Base-by-base conservation (phyloP, 2,329 filamentous ascomycete genomes). In the Iodosphaeria phyllophila region DNA sequence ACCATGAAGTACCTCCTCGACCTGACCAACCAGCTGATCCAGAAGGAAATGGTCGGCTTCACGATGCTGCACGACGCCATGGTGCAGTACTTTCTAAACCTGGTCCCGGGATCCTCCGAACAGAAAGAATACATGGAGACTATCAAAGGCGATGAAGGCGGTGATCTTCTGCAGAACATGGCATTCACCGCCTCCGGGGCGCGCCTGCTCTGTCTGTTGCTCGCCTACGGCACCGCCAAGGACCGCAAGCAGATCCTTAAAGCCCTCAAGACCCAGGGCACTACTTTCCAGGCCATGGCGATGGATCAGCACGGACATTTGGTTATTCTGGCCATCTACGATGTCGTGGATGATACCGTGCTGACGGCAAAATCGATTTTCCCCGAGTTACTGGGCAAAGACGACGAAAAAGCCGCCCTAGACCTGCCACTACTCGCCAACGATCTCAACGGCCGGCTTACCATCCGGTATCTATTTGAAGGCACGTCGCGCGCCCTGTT, bases 41-140 rank as follows among this genome's bases (percentile, higher is more conserved):
- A 98, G 52, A 98, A 98, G 66, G 89, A 89, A 54, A 74, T 89
- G 54, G 91, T 82, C 1, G 86, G 82, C 7, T 95, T 98, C 52
- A 95, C 86, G 3, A 91, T 98, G 65, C 67, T 98, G 12, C 91
- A 98, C 50, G 89, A 95, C 42, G 89, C 89, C 24, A 92, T 98
- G 84, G 60, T 93, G 30, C 86, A 98, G 47, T 98, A 93, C 51
- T 93, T 86, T 52, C 55, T 82, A 26, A 86, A 77, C 40, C 70
- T 74, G 23, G 74, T 76, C 35, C 58, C 67, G 4, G 83, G 76
- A 4, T 79, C 73, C 22, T 71, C 79, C 29, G 86, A 95, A 46
- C 73, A 80, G 20, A 77, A 61, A 16, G 83, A 92, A 39, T 93
- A 92, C 43, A 54, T 91, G 29, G 84, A 95, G 48, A 63, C 91